Evolutionary conservation across 345 rosid species (phyloP), one percentile per base, ranked within the genome.

Genomic region (Camelina neglecta): DNA sequence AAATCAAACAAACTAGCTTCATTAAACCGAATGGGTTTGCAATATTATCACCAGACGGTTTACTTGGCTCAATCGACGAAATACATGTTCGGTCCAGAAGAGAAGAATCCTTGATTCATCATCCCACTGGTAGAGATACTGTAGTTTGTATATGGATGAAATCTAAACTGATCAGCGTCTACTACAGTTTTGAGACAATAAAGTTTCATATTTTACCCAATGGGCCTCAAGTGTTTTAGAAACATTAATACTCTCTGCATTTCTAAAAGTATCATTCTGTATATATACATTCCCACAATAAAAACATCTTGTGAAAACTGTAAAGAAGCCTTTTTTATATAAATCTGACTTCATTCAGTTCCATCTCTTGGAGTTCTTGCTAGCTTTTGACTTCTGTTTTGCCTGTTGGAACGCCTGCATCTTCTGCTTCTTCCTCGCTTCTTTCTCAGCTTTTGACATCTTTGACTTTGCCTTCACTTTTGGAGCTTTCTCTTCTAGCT

Each of bases 381-480:
- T 6, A 13, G 90, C 89, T 80, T 91, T 93, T 0, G 97, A 90
- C 69, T 87, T 93, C 70, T 90, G 97, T 77, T 92, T 95, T 3
- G 97, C 87, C 23, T 90, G 91, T 73, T 92, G 99, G 51, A 90
- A 95, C 4, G 97, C 93, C 82, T 90, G 87, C 86, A 85, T 58
- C 81, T 86, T 92, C 78, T 92, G 97, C 72, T 94, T 92, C 96
- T 92, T 94, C 79, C 87, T 76, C n/a, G 90, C 99, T 38, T 86
- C 99, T 85, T 92, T 94, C 85, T 92, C 97, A 0, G 97, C 97
- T 85, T 92, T 92, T 16, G 99, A 92, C 99, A 95, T 90, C 89
- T 95, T 95, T 12, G 97, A 95, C 81, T 92, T 95, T 15, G 99
- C 89, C 80, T 95, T 95, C 26, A 83, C 79, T 87, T 95, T 95